Evolutionary conservation across 805 yeast species (phyloP).

Genomic region (Wickerhamiella slavikovae): DNA sequence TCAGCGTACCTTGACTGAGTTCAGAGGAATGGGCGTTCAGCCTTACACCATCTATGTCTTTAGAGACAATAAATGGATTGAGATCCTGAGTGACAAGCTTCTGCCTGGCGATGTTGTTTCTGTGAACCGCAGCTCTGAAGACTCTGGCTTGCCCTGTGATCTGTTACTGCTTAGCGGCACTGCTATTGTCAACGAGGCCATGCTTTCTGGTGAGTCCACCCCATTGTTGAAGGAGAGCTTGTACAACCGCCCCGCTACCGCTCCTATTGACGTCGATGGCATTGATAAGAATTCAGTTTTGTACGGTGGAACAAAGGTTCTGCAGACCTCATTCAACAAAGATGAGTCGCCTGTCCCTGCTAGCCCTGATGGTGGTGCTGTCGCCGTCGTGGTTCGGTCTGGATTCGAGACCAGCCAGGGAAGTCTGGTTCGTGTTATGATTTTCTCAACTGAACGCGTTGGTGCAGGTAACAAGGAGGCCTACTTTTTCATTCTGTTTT

Average conservation of each 20-base stretch:
- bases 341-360: conserved; percentile 22
- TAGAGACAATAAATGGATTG: conserved; percentile 51
- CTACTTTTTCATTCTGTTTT: conserved; percentile 71
- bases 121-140: conserved; percentile 72
- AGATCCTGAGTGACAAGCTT: conserved; percentile 48
- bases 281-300: conserved; percentile 72
- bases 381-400: conserved; percentile 76
- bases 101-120: conserved; percentile 83
- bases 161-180: conserved; percentile 69
- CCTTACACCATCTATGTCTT: conserved; percentile 62
- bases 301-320: conserved; percentile 91
- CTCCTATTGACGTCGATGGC: conserved; percentile 51
- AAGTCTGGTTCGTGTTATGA: conserved; percentile 91
- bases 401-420: conserved; percentile 99
- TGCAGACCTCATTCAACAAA: conserved; percentile 27
- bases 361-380: conserved; percentile 83
- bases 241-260: conserved; percentile 56
- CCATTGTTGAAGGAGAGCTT: conserved; percentile 88
- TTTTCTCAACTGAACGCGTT: conserved; percentile 87
- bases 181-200: conserved; percentile 93
- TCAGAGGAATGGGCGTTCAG: conserved; percentile 91
- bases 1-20: conserved; percentile 82
- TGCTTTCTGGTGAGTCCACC: conserved; percentile 97
- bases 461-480: conserved; percentile 93
- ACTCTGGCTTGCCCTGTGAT: conserved; percentile 87